A percentile compares a stretch with the other conserved stretches of the same genome.
Conservation (phyloP, 108 stramenopile genomes). For the Chaetoceros muelleri region DNA sequence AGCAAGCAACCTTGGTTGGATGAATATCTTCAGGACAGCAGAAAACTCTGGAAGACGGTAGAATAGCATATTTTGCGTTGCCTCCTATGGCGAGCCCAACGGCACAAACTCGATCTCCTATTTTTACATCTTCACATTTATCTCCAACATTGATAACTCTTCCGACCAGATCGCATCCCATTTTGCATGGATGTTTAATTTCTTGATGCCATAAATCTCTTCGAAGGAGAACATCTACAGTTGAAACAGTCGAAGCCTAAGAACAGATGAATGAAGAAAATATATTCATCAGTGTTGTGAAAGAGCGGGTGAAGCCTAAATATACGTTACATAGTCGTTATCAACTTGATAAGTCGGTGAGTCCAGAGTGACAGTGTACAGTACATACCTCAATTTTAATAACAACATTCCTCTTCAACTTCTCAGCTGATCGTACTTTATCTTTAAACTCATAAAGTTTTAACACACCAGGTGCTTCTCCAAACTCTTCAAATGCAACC, state of each 20-base stretch:
- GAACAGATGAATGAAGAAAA: background rate
- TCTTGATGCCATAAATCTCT: background rate
- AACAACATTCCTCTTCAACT: background rate
- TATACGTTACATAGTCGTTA: background rate
- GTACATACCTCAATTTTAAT: background rate
- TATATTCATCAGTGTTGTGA: background rate
- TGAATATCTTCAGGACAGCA: slow-evolving; percentile 32
- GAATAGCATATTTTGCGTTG: slow-evolving; percentile 44
- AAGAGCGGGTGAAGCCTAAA: background rate
- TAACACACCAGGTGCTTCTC: background rate
- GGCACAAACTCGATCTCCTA: slow-evolving; percentile 52
- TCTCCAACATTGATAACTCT: background rate
- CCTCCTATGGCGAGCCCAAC: slow-evolving; percentile 36
- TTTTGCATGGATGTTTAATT: slow-evolving; percentile 1
- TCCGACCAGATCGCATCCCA: background rate
- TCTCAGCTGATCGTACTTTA: background rate
- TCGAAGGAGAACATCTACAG: background rate
- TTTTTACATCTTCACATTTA: slow-evolving; percentile 12
- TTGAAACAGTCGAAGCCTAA: background rate
- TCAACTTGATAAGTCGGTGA: too few species aligned
- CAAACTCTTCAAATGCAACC: background rate
- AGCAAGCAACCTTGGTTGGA: slow-evolving; percentile 40
- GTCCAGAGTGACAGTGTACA: too few species aligned
- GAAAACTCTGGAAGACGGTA: slow-evolving; percentile 25
- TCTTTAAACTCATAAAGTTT: background rate